Conservation (phyloP, 306 rosid genomes). For the Fagus sylvatica region DNA sequence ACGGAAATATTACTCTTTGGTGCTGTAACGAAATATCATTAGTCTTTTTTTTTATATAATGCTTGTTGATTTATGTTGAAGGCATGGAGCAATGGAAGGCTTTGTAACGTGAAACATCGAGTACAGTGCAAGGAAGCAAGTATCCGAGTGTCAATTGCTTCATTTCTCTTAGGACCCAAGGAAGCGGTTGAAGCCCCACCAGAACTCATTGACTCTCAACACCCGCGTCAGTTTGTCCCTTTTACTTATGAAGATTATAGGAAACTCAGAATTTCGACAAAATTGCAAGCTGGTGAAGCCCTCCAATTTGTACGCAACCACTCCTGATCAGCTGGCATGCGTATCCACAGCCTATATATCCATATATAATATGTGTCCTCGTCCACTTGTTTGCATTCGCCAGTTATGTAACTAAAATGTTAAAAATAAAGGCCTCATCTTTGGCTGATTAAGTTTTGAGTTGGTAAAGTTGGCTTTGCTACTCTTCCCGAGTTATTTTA, state of each 20-base stretch:
- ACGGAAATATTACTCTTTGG: too few species aligned
- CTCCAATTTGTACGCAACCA: slow-evolving; percentile 33
- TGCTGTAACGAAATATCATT: too few species aligned
- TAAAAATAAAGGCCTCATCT: too few species aligned
- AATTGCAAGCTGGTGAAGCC: slow-evolving; percentile 45
- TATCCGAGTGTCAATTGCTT: slow-evolving; percentile 44
- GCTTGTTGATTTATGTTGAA: not conserved
- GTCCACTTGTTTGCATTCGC: too few species aligned
- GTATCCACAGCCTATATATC: too few species aligned
- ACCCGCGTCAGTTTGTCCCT: slow-evolving; percentile 39
- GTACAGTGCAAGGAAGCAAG: slow-evolving; percentile 55
- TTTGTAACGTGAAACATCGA: slow-evolving; percentile 50
- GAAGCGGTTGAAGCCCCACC: slow-evolving; percentile 45
- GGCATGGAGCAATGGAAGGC: slow-evolving; percentile 73
- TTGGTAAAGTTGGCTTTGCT: too few species aligned
- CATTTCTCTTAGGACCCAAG: slow-evolving; percentile 52
- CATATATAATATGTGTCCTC: too few species aligned
- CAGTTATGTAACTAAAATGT: too few species aligned
- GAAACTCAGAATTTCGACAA: slow-evolving; percentile 32
- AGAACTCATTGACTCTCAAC: slow-evolving; percentile 48
- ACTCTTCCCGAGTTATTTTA: too few species aligned
- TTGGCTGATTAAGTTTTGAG: too few species aligned
- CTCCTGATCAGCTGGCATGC: slow-evolving; percentile 15
- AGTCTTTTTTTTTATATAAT: too few species aligned
- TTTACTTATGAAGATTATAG: slow-evolving; percentile 41